phyloP scores from a whole-genome alignment of 2,329 filamentous ascomycete species.

The Dactylellina drechsleri region DNA sequence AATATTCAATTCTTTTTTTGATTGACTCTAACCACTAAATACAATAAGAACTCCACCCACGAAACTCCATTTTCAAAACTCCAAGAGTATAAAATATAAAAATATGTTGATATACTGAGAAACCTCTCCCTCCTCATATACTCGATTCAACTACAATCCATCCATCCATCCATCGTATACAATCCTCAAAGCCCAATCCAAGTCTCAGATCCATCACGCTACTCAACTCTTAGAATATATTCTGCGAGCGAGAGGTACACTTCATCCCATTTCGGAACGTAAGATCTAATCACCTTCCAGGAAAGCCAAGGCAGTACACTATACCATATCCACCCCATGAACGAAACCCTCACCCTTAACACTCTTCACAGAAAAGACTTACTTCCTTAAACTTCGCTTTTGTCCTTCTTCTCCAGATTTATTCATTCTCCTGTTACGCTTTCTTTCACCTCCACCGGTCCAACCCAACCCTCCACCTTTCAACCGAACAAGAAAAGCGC shows the following conservation, averaged over 20 bases:
- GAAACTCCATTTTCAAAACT: background rate
- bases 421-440: constrained; percentile 40
- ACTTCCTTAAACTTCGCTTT: background rate
- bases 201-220: constrained; percentile 10
- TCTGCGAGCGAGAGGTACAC: constrained; percentile 20
- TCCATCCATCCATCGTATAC: background rate
- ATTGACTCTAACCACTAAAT: background rate
- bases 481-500: constrained; percentile 2
- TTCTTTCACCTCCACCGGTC: constrained; percentile 35
- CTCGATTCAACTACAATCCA: constrained; percentile 1
- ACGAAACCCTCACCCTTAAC: constrained; percentile 2
- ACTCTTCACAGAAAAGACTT: background rate
- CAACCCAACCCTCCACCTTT: constrained; percentile 12
- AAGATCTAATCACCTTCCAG: constrained; percentile 15
- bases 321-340: constrained; percentile 9
- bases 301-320: constrained; percentile 19
- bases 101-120: constrained; percentile 7
- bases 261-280: constrained; percentile 17
- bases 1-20: constrained; percentile 6
- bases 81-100: constrained; percentile 4
- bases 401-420: background rate
- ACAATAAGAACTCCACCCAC: background rate
- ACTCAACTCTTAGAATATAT: background rate
- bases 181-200: constrained; percentile 15
- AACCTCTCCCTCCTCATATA: constrained; percentile 10